Base-by-base conservation (phyloP, 208 protist genomes). In the Trypanosoma caninum region DNA sequence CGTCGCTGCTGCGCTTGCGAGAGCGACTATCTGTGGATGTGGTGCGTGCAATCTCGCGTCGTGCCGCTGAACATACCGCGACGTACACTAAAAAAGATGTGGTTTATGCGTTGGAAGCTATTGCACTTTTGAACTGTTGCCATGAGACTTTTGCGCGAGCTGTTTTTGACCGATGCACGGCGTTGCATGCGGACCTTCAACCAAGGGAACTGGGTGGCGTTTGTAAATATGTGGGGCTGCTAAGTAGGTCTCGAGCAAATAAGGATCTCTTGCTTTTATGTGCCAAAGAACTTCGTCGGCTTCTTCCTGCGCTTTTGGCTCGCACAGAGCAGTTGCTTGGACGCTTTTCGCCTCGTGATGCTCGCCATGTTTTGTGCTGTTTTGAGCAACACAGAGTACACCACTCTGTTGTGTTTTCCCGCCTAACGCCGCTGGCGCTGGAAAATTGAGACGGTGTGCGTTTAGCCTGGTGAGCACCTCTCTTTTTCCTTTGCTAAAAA, bases 381-480 rank as follows among this genome's bases (percentile, higher is more conserved):
- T 66, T 95, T 8, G 56, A 74, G 4, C 60, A 87, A 51, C 83
- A 93, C 65, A 81, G 82, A 18, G 74, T 92, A 8, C 80, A 79
- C 3, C 89, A 95, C 50, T 74, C 85, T 2, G 53, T 93, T n/a
- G 71, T 93, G n/a, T 87, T 95, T 41, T 80, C 89, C 9, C 76
- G 76, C 3, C 74, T 94, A 6, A 86, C 75, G 0, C 74, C 82
- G 0, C n/a, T 87, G 6, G 76, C 59, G 2, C 59, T 45, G n/a
- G 72, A 69, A 56, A 47, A 41, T 25, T 69, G 48, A 59, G 22
- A 46, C 0, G 23, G n/a, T 0, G 30, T n/a, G n/a, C n/a, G n/a
- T n/a, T n/a, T n/a, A n/a, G n/a, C n/a, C n/a, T n/a, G n/a, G n/a
- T n/a, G n/a, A n/a, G n/a, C n/a, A n/a, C n/a, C n/a, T n/a, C n/a